Evolutionary conservation across 2,329 filamentous ascomycete species (phyloP), one percentile per base, ranked within the genome.

Genomic region (Penicillium sp.): DNA sequence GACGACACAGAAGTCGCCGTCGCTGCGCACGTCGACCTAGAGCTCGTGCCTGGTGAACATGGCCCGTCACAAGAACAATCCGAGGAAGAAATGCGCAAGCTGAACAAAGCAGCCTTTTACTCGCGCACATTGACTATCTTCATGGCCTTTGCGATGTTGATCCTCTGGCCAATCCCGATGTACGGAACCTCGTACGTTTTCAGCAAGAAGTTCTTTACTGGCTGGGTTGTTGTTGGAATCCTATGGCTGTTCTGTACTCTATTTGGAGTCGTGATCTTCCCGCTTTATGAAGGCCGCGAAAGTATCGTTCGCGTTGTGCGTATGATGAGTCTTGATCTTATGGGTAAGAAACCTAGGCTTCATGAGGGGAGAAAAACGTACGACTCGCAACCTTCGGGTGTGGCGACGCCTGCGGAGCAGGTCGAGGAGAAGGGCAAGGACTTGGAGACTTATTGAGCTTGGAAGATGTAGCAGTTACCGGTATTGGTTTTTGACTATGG

Each of bases 151-250:
- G 80, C 84, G 0, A 77, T 95, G 51, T 76, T 96, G 0, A 79
- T 96, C 2, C 81, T 96, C 15, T 96, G 91, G 90, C 91, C 92
- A 0, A 93, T 96, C 81, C 91, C 91, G 1, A 85, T 96, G 84
- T 96, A 94, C 66, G 91, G 90, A 10, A 80, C 81, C 0, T 82
- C 82, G 0, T 96, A 96, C 68, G 81, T 96, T 49, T 95, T 94
- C 74, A 85, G 81, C 70, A 88, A 89, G 77, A 79, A 79, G 23
- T 94, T 94, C 77, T 94, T 93, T 73, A 89, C 87, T 0, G 88
- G 88, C 42, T 93, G 88, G 88, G 83, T 91, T 10, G 79, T 84
- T 1, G 83, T 90, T 8, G 87, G 86, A 9, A 88, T 94, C 49
- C 77, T 92, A 39, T 94, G 89, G 89, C 81, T 93, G 60, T 90